phyloP scores from a whole-genome alignment of 2,329 filamentous ascomycete species.

The Metarhizium humberi region DNA sequence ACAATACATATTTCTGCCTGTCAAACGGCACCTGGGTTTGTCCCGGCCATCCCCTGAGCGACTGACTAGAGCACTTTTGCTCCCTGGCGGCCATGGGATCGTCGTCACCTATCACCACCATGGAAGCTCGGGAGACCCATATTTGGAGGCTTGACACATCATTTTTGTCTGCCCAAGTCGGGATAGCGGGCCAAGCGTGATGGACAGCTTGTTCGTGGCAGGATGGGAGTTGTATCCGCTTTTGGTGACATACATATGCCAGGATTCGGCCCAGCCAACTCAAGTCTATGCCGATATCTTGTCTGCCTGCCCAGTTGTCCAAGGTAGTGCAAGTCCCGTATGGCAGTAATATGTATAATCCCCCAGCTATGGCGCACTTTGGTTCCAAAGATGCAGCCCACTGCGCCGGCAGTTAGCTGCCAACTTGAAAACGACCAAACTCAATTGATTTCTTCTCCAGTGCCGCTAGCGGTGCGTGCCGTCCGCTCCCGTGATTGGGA shows the following conservation, averaged over 20 bases:
- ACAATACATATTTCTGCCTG: neutral
- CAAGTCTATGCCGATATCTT: too few species aligned
- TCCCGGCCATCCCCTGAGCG: neutral
- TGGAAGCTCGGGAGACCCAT: neutral
- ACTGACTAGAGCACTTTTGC: neutral
- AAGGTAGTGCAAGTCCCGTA: too few species aligned
- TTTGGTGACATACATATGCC: too few species aligned
- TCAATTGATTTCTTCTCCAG: neutral
- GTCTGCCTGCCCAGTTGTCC: too few species aligned
- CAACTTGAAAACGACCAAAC: neutral
- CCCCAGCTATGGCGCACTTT: neutral
- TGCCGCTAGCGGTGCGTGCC: neutral
- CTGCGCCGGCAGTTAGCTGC: neutral
- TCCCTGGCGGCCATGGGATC: neutral
- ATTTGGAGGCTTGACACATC: neutral
- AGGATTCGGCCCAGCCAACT: too few species aligned
- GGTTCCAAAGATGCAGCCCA: neutral
- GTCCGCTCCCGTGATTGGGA: neutral
- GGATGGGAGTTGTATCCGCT: too few species aligned
- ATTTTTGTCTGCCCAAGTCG: neutral
- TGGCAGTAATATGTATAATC: neutral
- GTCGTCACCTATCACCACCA: neutral
- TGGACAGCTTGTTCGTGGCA: neutral
- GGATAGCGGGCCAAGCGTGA: neutral
- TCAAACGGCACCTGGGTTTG: neutral